These are phyloP conservation scores for Camellia japonica DNA, from an alignment of 148 eudicot species.

Conservation along the genomic window DNA sequence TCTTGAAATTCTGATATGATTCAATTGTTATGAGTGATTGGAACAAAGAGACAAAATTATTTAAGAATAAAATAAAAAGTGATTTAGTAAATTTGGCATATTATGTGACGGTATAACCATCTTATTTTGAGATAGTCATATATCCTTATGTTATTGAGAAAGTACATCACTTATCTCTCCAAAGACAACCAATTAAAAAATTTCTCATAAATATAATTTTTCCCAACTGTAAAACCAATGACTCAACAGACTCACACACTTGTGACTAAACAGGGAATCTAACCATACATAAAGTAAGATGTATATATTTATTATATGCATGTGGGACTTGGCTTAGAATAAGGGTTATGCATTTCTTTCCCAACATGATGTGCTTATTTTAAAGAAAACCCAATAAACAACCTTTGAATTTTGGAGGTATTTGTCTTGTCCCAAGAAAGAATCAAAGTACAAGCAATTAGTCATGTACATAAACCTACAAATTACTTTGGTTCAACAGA, in stretches of 20 bases:
- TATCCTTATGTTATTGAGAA: too few species aligned
- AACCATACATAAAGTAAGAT: conserved; percentile 1
- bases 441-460: conserved; percentile 13
- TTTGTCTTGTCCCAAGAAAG: conserved; percentile 6
- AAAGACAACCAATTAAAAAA: too few species aligned
- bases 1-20: too few species aligned
- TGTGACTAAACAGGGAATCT: conserved; percentile 4
- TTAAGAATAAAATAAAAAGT: too few species aligned
- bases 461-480: conserved; percentile 1
- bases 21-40: too few species aligned
- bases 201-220: too few species aligned
- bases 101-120: too few species aligned
- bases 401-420: conserved; percentile 13
- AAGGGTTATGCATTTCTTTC: conserved; percentile 1
- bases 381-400: conserved; percentile 7
- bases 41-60: too few species aligned
- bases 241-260: background rate
- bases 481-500: conserved; percentile 16
- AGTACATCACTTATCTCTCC: too few species aligned
- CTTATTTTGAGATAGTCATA: too few species aligned
- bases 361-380: conserved; percentile 9
- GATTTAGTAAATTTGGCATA: too few species aligned
- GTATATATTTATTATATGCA: background rate
- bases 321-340: conserved; percentile 13
- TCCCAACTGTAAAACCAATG: background rate